These are phyloP conservation scores for Dipteronia sinensis DNA, from an alignment of 345 rosid genomes.

Conservation along the genomic window DNA sequence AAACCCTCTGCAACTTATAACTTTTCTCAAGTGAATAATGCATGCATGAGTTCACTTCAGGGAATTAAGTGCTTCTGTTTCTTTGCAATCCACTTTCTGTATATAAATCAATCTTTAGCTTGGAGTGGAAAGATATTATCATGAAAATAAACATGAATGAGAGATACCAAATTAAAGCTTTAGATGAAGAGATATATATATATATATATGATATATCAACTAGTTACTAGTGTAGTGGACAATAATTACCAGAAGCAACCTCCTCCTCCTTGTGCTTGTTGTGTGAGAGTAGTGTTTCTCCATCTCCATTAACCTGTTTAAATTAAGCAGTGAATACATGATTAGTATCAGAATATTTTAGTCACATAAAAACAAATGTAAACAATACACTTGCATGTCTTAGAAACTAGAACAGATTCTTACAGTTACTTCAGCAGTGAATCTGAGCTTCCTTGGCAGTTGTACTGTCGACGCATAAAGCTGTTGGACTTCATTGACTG, in stretches of 20 bases:
- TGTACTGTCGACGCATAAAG: background rate
- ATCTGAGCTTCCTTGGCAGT: slow-evolving; percentile 48
- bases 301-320: slow-evolving; percentile 18
- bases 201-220: too few species aligned
- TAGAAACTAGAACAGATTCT: background rate
- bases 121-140: too few species aligned
- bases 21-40: too few species aligned
- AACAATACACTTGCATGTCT: background rate
- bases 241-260: background rate
- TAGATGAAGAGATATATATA: background rate
- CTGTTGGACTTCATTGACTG: slow-evolving; percentile 3
- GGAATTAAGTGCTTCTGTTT: too few species aligned
- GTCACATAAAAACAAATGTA: too few species aligned
- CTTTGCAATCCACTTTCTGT: too few species aligned
- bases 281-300: background rate
- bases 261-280: slow-evolving; percentile 6
- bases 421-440: slow-evolving; percentile 30
- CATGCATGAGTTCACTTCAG: too few species aligned
- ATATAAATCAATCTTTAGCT: too few species aligned
- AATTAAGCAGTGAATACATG: too few species aligned
- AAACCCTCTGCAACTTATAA: too few species aligned
- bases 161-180: background rate
- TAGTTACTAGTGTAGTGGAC: background rate
- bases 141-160: too few species aligned
- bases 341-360: background rate